Conservation (phyloP, 2,329 filamentous ascomycete genomes). For the Westerdykella sp. region DNA sequence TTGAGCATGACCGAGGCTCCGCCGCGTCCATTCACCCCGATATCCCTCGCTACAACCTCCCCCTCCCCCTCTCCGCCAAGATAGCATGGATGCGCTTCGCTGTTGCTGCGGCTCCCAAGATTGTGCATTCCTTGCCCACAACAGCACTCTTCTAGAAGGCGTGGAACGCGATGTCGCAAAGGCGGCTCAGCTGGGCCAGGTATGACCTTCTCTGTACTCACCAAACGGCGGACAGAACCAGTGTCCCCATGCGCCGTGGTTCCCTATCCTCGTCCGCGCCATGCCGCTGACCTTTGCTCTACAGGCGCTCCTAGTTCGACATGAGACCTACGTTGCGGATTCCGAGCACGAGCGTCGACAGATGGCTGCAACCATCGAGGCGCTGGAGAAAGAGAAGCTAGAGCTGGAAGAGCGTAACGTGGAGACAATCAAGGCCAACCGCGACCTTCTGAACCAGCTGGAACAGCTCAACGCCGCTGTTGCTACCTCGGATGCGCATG, state of each 20-base stretch:
- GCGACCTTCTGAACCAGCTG: conserved; percentile 71
- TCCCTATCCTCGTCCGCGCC: conserved; percentile 19
- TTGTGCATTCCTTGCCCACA: conserved; percentile 76
- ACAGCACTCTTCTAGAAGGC: conserved; percentile 67
- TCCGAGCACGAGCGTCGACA: conserved; percentile 76
- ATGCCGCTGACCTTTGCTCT: conserved; percentile 61
- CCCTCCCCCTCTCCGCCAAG: background rate
- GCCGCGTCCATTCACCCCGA: background rate
- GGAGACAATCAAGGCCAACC: conserved; percentile 75
- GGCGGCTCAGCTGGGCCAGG: conserved; percentile 85
- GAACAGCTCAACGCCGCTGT: conserved; percentile 77
- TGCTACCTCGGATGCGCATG: conserved; percentile 70
- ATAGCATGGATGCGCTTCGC: conserved; percentile 27
- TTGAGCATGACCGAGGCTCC: background rate
- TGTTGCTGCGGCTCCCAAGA: conserved; percentile 84
- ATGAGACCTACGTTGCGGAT: conserved; percentile 91
- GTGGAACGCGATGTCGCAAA: conserved; percentile 83
- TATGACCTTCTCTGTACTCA: conserved; percentile 47
- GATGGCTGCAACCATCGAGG: conserved; percentile 66
- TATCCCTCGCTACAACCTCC: background rate
- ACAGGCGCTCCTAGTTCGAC: conserved; percentile 84
- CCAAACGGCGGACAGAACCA: conserved; percentile 2
- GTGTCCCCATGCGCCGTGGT: conserved; percentile 6
- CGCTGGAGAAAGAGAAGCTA: conserved; percentile 65
- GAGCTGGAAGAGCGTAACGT: conserved; percentile 69